Evolutionary conservation across 345 rosid species (phyloP), one percentile per base, ranked within the genome.

Genomic region (Pugionium cornutum): DNA sequence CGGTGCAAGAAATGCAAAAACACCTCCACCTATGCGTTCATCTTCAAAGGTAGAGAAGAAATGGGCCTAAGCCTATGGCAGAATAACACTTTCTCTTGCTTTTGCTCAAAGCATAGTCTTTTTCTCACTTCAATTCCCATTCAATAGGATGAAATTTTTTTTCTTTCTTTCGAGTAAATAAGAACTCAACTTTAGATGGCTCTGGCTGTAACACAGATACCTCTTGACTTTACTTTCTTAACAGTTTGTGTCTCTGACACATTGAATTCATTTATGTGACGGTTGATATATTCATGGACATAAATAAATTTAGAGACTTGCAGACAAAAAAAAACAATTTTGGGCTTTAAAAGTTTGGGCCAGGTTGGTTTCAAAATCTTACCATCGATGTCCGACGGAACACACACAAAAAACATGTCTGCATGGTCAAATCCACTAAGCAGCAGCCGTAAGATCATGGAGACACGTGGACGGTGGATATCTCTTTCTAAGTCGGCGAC

Each of bases 11-110:
- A 86, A 79, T 74, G 86, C 90, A 39, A 83, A 67, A 82, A 88
- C 98, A 29, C 97, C 92, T 2, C 91, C 97, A 69, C 83, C 90
- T n/a, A 54, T 70, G 72, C 80, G 76, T 47, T 69, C 84, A 29
- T 68, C 83, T 10, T 66, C 85, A 56, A 75, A 68, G 67, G 54
- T 76, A 36, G 53, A 51, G 57, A 87, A 81, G 62, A 73, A 75
- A 69, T 81, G 86, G 86, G 35, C 77, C 36, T 84, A 63, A 31
- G 71, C 53, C 33, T 42, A 28, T 4, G 9, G 39, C 58, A 48
- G 48, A n/a, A 57, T 36, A 54, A 58, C 63, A 49, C 36, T 59
- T 53, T 61, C 30, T 41, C 65, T 71, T 73, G 88, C 82, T 81
- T 82, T 58, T 74, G 75, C 87, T 80, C 67, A 70, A 84, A 81